phyloP scores from a whole-genome alignment of 805 yeast genomes.

The Teunomyces pallodes region DNA sequence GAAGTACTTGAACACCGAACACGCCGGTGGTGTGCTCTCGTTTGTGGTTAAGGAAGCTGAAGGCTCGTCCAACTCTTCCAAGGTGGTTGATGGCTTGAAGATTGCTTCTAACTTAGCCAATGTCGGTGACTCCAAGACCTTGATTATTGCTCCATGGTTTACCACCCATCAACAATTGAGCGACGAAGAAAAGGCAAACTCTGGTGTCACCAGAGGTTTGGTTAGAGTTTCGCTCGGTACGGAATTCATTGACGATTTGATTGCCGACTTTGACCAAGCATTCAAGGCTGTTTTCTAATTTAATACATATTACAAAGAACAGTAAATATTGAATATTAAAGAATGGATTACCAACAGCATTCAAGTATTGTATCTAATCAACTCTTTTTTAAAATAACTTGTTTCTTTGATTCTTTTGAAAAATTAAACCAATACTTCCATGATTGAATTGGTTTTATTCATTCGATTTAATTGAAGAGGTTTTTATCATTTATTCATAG shows the following conservation, averaged over 20 bases:
- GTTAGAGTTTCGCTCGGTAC: conserved; percentile 87
- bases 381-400: too few species aligned
- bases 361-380: too few species aligned
- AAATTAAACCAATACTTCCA: too few species aligned
- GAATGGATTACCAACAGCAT: too few species aligned
- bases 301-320: not conserved
- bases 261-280: conserved; percentile 78
- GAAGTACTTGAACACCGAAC: conserved; percentile 61
- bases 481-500: too few species aligned
- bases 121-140: conserved; percentile 94
- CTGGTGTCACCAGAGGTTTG: conserved; percentile 88
- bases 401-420: too few species aligned
- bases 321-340: too few species aligned
- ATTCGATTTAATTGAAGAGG: too few species aligned
- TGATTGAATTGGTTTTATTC: too few species aligned
- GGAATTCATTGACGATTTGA: conserved; percentile 76
- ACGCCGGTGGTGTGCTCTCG: conserved; percentile 84
- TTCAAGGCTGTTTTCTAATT: conserved; percentile 54
- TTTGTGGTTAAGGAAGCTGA: conserved; percentile 72
- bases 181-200: conserved; percentile 72
- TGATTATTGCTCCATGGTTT: conserved; percentile 93
- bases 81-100: conserved; percentile 78
- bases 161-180: conserved; percentile 92
- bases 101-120: conserved; percentile 92
- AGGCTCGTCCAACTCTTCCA: conserved; percentile 61